Evolutionary conservation across 345 rosid species (phyloP).

Genomic region (Ailanthus altissimus): DNA sequence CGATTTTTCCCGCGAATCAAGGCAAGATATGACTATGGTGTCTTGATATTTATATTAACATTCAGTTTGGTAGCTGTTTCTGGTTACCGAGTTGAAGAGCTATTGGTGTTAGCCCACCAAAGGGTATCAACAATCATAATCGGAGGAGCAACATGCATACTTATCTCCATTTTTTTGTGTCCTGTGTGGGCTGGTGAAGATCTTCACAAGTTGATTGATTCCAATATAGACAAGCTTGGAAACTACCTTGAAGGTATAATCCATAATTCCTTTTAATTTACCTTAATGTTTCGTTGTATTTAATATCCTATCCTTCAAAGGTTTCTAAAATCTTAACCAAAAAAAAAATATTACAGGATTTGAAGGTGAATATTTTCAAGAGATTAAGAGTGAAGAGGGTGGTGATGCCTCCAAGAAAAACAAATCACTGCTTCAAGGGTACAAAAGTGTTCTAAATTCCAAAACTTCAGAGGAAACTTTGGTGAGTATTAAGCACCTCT

Average conservation of each 20-base stretch:
- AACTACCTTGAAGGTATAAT: constrained; percentile 53
- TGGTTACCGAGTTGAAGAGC: constrained; percentile 55
- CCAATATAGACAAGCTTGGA: constrained; percentile 60
- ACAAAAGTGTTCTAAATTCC: constrained; percentile 58
- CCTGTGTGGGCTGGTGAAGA: constrained; percentile 85
- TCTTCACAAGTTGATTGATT: constrained; percentile 52
- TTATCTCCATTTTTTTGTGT: constrained; percentile 50
- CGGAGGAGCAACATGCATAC: constrained; percentile 54
- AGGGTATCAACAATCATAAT: constrained; percentile 66
- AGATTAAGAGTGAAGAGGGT: constrained; percentile 18
- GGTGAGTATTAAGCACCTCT: constrained; percentile 38
- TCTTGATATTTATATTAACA: constrained; percentile 73
- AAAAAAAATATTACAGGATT: constrained; percentile 45
- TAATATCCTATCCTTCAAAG: background rate
- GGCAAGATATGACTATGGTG: constrained; percentile 87
- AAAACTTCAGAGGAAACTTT: constrained; percentile 59
- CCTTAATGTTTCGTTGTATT: background rate
- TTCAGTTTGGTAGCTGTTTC: constrained; percentile 75
- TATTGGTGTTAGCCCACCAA: constrained; percentile 50
- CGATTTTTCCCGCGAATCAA: constrained; percentile 73
- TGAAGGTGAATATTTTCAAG: constrained; percentile 54
- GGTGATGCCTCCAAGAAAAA: constrained; percentile 31
- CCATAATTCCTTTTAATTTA: background rate
- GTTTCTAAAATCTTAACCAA: background rate
- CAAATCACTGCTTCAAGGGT: constrained; percentile 42